Base-by-base conservation (phyloP, 164 flowering plant species). In the Euptelea pleiosperma region DNA sequence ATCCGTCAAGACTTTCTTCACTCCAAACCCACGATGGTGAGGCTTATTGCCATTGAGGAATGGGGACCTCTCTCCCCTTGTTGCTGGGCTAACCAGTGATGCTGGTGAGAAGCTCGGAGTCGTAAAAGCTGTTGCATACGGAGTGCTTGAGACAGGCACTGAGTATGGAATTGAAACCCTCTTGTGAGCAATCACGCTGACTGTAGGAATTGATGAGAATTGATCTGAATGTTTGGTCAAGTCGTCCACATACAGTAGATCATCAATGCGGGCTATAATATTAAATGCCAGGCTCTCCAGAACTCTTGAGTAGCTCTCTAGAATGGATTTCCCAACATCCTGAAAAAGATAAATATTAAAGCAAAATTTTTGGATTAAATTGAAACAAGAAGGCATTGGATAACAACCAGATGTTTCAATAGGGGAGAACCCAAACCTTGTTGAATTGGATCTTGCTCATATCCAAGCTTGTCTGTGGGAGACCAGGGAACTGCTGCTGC, bases 291-390 rank as follows among this genome's bases (percentile, higher is more conserved):
- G 59, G 75, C 99, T 94, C 73, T 94, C 99, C 76, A 94, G 46
- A 22, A 89, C 99, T 70, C 99, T 82, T n/a, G 99, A 94, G 62
- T 94, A 94, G 88, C 97, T 80, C 77, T 94, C 99, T 37, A 94
- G 67, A 61, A 94, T 89, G 40, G 97, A 91, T 66, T 89, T 87
- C 41, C 97, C 99, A 33, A 91, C 81, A 70, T 94, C 99, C 99
- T 91, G 85, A 26, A 75, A 63, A 16, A 25, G 10, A 21, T 7
- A 10, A 41, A 59, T 51, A 39, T 21, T 3, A 40, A 24, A 43
- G 1, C 35, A 43, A 16, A 39, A 50, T 2, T 10, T 25, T 11
- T 9, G 28, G 41, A 51, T 36, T 12, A 4, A 40, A 51, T 2
- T 8, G 14, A 46, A 50, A 36, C 40, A 16, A 37, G 2, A 59